Evolutionary conservation across 176 grass and related monocot genomes (phyloP).

Genomic region (Carex myosuroides): DNA sequence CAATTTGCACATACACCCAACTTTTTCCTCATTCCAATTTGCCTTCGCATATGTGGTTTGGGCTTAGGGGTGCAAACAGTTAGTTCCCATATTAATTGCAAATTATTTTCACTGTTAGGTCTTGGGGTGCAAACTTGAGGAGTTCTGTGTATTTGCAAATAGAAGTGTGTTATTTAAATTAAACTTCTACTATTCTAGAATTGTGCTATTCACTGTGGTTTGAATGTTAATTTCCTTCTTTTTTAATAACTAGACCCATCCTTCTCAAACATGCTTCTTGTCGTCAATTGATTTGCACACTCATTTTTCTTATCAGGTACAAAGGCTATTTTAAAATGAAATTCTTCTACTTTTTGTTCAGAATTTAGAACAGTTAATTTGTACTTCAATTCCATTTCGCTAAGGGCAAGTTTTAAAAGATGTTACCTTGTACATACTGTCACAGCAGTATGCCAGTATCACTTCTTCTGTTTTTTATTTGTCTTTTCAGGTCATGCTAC

Average conservation of each 20-base stretch:
- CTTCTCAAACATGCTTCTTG: conserved; percentile 94
- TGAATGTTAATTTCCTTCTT: background rate
- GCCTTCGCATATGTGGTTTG: too few relatives aligned
- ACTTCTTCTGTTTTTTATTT: background rate
- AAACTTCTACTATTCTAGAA: background rate
- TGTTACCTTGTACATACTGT: background rate
- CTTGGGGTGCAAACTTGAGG: background rate
- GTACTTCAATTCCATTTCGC: background rate
- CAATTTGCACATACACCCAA: background rate
- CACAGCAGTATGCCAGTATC: background rate
- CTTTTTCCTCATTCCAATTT: background rate
- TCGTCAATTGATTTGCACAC: conserved; percentile 96
- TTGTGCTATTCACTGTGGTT: background rate
- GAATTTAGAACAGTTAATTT: background rate
- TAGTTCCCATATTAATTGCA: background rate
- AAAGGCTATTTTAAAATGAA: background rate
- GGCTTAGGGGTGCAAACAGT: background rate
- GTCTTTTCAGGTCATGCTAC: conserved; percentile 78
- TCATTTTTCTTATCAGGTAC: conserved; percentile 95
- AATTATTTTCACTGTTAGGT: background rate
- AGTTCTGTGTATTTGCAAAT: background rate
- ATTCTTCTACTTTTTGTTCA: background rate
- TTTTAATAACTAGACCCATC: conserved; percentile 55
- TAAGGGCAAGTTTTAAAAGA: background rate
- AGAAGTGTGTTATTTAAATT: background rate